A percentile compares a stretch with the other conserved stretches of the same genome.
Evolutionary conservation across 2,329 filamentous ascomycete genomes (phyloP).

Genomic region (Neofusicoccum umdonicola): DNA sequence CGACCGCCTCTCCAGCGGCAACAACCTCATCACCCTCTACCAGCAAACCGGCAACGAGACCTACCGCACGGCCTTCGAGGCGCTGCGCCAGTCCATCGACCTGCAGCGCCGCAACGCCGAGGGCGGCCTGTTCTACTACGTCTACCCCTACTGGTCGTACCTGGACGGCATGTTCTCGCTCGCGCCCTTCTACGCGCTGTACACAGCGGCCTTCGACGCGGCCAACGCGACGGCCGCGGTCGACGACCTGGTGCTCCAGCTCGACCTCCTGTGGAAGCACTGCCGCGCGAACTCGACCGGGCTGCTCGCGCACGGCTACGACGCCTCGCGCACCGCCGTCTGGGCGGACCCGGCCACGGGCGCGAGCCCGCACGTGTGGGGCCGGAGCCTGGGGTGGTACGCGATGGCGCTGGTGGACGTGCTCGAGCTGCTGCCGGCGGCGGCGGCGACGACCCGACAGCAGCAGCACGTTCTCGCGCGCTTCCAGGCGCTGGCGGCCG

Average conservation of each 20-base stretch:
- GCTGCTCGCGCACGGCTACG: constrained; percentile 36
- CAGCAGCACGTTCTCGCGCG: constrained; percentile 20
- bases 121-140: constrained; percentile 55
- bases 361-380: constrained; percentile 36
- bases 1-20: constrained; percentile 52
- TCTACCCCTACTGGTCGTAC: constrained; percentile 35
- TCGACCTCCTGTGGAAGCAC: constrained; percentile 36
- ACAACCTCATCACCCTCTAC: constrained; percentile 52
- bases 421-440: constrained; percentile 45
- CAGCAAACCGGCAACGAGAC: constrained; percentile 44
- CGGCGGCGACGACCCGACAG: constrained; percentile 27
- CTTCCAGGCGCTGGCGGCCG: constrained; percentile 33
- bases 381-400: constrained; percentile 40
- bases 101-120: constrained; percentile 50
- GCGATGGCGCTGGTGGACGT: constrained; percentile 46
- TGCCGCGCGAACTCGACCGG: constrained; percentile 31
- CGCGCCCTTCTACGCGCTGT: constrained; percentile 38
- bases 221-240: constrained; percentile 40
- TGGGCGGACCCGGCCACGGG: constrained; percentile 37
- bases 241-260: constrained; percentile 40
- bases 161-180: constrained; percentile 52
- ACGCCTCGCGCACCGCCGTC: constrained; percentile 32
- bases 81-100: constrained; percentile 48
- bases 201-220: constrained; percentile 38
- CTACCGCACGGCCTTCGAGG: constrained; percentile 50